These are phyloP conservation scores for Parastagonospora nodorum DNA, from an alignment of 2,329 filamentous ascomycete species.

Conservation along the genomic window DNA sequence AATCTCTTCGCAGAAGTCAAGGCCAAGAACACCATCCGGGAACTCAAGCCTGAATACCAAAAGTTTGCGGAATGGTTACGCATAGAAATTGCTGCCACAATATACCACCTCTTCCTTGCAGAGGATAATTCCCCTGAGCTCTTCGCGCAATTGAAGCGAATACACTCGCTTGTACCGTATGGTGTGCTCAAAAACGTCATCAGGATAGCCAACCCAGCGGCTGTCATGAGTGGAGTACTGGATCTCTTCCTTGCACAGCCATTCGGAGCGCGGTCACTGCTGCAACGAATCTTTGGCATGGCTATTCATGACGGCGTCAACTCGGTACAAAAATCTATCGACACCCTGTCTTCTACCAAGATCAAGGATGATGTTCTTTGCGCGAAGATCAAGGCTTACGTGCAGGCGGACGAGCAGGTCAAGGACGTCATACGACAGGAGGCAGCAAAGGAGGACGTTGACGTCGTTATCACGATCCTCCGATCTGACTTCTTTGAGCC, in stretches of 20 bases:
- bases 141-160: slow-evolving; percentile 90
- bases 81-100: slow-evolving; percentile 93
- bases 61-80: slow-evolving; percentile 98
- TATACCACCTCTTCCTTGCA: slow-evolving; percentile 95
- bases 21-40: slow-evolving; percentile 82
- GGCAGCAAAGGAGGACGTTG: slow-evolving; percentile 73
- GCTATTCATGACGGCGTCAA: slow-evolving; percentile 89
- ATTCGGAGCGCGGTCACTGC: slow-evolving; percentile 84
- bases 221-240: slow-evolving; percentile 93
- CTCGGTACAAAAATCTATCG: slow-evolving; percentile 84
- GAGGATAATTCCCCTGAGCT: slow-evolving; percentile 98
- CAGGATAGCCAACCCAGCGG: slow-evolving; percentile 91
- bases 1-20: slow-evolving; percentile 93
- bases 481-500: slow-evolving; percentile 78
- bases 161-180: slow-evolving; percentile 94
- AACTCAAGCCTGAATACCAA: slow-evolving; percentile 92
- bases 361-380: slow-evolving; percentile 82
- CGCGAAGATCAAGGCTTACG: slow-evolving; percentile 80
- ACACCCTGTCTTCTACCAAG: slow-evolving; percentile 70
- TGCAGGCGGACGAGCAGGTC: slow-evolving; percentile 72
- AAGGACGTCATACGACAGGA: slow-evolving; percentile 77
- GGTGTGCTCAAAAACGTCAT: slow-evolving; percentile 95
- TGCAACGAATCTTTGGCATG: slow-evolving; percentile 93
- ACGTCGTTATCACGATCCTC: slow-evolving; percentile 84
- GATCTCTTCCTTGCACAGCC: slow-evolving; percentile 96